Evolutionary conservation across 2,329 filamentous ascomycete species (phyloP).

Genomic region (Paraphaeosphaeria sporulosa): DNA sequence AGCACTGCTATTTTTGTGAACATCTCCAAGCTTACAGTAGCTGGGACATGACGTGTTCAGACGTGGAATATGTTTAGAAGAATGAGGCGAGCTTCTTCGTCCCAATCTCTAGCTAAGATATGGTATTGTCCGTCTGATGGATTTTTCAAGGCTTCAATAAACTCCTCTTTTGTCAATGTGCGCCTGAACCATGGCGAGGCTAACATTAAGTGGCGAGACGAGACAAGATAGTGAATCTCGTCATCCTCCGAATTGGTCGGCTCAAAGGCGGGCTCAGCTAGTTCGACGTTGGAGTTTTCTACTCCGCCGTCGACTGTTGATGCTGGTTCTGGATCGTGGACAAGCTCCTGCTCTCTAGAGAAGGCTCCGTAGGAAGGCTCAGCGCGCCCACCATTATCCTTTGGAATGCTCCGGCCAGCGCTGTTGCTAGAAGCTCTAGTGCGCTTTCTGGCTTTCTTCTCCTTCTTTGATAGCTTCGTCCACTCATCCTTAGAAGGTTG

Average conservation of each 20-base stretch:
- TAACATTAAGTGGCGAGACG: slow-evolving; percentile 12
- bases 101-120: slow-evolving; percentile 23
- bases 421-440: no score
- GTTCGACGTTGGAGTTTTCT: slow-evolving; percentile 4
- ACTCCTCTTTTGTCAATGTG: slow-evolving; percentile 7
- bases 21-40: slow-evolving; percentile 48
- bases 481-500: slow-evolving; percentile 5
- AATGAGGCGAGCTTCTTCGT: slow-evolving; percentile 51
- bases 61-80: slow-evolving; percentile 57
- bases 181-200: slow-evolving; percentile 13
- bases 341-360: slow-evolving; percentile 8
- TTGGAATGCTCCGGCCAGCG: no score
- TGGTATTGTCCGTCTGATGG: slow-evolving; percentile 17
- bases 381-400: slow-evolving; percentile 6
- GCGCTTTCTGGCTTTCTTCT: no score
- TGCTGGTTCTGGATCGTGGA: slow-evolving; percentile 10
- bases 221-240: slow-evolving; percentile 16
- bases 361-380: slow-evolving; percentile 11
- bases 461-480: no score
- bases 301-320: slow-evolving; percentile 1
- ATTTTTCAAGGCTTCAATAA: slow-evolving; percentile 9
- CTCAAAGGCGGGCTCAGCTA: slow-evolving; percentile 5
- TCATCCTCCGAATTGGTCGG: slow-evolving; percentile 6
- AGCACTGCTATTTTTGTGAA: slow-evolving; percentile 56
- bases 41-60: slow-evolving; percentile 45